Evolutionary conservation across 306 rosid genomes (phyloP).

Genomic region (Vicia sativa): DNA sequence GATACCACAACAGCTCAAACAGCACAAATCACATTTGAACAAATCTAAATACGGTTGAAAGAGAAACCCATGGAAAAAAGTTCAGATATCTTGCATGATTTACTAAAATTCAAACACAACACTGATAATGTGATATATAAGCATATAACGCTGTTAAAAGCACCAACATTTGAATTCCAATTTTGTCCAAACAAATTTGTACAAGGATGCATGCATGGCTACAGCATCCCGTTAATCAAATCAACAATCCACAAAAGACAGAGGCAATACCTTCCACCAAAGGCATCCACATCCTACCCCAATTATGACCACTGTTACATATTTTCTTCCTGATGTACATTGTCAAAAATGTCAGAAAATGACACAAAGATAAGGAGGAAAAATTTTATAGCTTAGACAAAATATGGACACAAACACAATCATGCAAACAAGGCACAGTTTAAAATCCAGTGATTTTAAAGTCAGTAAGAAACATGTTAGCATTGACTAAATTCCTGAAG

Average conservation of each 20-base stretch:
- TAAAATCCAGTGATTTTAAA: conserved; percentile 23
- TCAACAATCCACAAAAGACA: conserved; percentile 26
- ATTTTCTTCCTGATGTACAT: conserved; percentile 65
- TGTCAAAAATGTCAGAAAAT: conserved; percentile 39
- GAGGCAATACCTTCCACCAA: conserved; percentile 88
- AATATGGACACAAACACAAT: background rate
- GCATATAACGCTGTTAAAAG: conserved; percentile 2
- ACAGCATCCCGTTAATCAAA: conserved; percentile 31
- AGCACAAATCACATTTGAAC: conserved; percentile 11
- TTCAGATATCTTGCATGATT: conserved; percentile 14
- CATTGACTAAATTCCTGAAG: conserved; percentile 15
- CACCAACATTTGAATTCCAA: conserved; percentile 11
- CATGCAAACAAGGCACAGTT: background rate
- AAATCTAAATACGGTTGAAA: conserved; percentile 4
- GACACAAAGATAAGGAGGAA: conserved; percentile 15
- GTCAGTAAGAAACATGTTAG: conserved; percentile 22
- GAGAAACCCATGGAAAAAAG: background rate
- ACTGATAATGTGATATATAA: conserved; percentile 2
- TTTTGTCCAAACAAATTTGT: conserved; percentile 19
- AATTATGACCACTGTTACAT: conserved; percentile 65
- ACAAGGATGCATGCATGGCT: conserved; percentile 19
- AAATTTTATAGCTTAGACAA: conserved; percentile 12
- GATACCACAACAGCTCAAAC: conserved; percentile 24
- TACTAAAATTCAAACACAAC: background rate
- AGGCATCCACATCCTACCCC: conserved; percentile 79